A percentile compares a stretch with the other conserved stretches of the same genome.
These are phyloP conservation scores for Talaromyces islandicus DNA, from an alignment of 2,329 filamentous ascomycete species.

Conservation along the genomic window DNA sequence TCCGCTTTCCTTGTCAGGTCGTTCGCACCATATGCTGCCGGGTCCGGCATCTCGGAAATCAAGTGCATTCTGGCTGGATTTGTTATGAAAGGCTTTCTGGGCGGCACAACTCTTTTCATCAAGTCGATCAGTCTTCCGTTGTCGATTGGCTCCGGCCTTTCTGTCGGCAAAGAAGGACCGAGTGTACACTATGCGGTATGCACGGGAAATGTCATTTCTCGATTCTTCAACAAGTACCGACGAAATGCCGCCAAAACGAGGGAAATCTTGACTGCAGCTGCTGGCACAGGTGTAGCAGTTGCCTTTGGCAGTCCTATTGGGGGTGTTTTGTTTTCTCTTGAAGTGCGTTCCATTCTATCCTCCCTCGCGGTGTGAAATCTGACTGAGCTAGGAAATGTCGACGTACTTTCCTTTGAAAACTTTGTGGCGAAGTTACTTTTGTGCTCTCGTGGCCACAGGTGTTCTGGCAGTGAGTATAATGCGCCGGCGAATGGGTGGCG, in stretches of 20 bases:
- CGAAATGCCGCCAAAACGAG: conserved; percentile 88
- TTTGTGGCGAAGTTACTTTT: conserved; percentile 97
- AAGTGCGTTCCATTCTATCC: conserved; percentile 40
- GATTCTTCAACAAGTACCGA: conserved; percentile 87
- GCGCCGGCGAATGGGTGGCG: not conserved
- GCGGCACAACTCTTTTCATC: conserved; percentile 84
- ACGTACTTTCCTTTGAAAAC: conserved; percentile 95
- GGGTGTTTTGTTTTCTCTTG: conserved; percentile 89
- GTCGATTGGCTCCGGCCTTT: conserved; percentile 87
- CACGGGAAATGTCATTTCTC: conserved; percentile 91
- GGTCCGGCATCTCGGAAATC: conserved; percentile 96
- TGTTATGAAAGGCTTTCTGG: conserved; percentile 97
- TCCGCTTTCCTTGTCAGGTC: conserved; percentile 80
- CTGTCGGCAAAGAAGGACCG: conserved; percentile 93
- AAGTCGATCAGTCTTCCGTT: conserved; percentile 88
- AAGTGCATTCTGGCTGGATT: conserved; percentile 99
- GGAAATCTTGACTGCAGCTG: conserved; percentile 90
- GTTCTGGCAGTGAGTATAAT: conserved; percentile 61
- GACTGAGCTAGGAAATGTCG: conserved; percentile 68
- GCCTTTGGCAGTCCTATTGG: conserved; percentile 97
- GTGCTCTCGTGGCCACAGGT: conserved; percentile 87
- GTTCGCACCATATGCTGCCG: conserved; percentile 92
- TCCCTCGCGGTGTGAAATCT: conserved; percentile 13
- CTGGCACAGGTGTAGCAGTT: conserved; percentile 89
- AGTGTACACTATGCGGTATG: conserved; percentile 99